Percentiles rank a stretch among this genome's conserved stretches.
These are phyloP conservation scores for Aspergillus felis DNA, from an alignment of 2,329 filamentous ascomycete species.

Conservation along the genomic window DNA sequence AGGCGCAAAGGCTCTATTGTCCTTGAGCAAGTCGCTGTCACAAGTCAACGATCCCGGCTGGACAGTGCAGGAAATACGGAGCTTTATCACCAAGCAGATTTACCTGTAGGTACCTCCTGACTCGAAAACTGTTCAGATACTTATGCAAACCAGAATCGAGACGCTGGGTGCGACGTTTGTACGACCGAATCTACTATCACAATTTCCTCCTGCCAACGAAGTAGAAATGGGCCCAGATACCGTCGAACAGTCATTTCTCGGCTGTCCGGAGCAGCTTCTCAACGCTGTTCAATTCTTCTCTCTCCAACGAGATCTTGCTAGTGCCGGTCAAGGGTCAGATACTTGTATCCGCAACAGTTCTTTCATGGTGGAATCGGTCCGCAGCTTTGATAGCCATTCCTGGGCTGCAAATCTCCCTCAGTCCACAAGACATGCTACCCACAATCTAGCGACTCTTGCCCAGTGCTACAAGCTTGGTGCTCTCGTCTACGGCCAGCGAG, in stretches of 20 bases:
- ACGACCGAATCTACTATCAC: conserved; percentile 27
- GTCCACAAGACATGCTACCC: conserved; percentile 10
- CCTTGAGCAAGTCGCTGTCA: conserved; percentile 7
- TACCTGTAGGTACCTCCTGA: conserved; percentile 21
- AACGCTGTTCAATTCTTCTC: conserved; percentile 26
- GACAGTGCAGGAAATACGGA: conserved; percentile 25
- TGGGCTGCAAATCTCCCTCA: conserved; percentile 23
- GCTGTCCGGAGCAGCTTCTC: conserved; percentile 32
- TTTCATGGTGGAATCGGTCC: conserved; percentile 16
- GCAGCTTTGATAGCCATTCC: conserved; percentile 22
- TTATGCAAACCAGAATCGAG: conserved; percentile 24
- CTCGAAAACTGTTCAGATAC: no score
- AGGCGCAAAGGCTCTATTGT: conserved; percentile 28
- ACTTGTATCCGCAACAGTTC: not conserved
- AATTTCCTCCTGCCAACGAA: conserved; percentile 13
- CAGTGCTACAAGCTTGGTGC: conserved; percentile 27
- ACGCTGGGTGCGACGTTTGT: conserved; percentile 31
- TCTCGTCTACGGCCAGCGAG: conserved; percentile 29
- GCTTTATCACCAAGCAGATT: conserved; percentile 29
- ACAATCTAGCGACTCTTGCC: conserved; percentile 23
- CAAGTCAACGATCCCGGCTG: conserved; percentile 20
- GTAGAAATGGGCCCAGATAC: conserved; percentile 19
- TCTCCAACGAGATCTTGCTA: conserved; percentile 19
- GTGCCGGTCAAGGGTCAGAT: conserved; percentile 13
- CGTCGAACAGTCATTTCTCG: conserved; percentile 33